A percentile compares a stretch with the other conserved stretches of the same genome.
Conservation (phyloP, 192 early-diverging fungal genomes). For the Mortierella hygrophila region DNA sequence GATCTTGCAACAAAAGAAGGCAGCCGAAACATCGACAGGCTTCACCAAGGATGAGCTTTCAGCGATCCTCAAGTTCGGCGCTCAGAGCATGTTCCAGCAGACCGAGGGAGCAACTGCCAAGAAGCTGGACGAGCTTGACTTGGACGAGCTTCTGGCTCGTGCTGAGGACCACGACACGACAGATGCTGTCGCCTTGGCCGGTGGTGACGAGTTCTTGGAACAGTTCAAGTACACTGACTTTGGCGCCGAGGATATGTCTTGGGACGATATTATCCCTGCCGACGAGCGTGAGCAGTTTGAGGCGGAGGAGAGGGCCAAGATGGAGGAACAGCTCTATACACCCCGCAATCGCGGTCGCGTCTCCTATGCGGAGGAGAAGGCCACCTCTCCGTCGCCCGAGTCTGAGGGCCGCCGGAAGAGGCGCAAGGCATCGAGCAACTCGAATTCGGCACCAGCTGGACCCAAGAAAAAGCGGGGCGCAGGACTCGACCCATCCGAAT, state of each 20-base stretch:
- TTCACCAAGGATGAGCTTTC: constrained; percentile 92
- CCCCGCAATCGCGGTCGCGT: constrained; percentile 68
- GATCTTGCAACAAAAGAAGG: constrained; percentile 67
- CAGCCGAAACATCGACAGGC: constrained; percentile 59
- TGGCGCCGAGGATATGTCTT: constrained; percentile 78
- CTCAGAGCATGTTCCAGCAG: constrained; percentile 95
- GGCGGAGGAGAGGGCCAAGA: constrained; percentile 76
- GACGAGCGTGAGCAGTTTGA: constrained; percentile 78
- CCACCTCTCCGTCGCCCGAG: constrained; percentile 39
- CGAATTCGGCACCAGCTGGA: constrained; percentile 7
- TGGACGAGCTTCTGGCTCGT: constrained; percentile 96
- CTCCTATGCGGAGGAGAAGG: constrained; percentile 74
- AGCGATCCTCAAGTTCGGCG: constrained; percentile 98
- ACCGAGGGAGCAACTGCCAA: constrained; percentile 71
- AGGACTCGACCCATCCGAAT: constrained; percentile 49
- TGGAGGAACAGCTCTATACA: constrained; percentile 68
- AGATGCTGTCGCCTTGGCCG: constrained; percentile 70
- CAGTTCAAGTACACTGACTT: constrained; percentile 96
- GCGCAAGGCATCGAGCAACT: constrained; percentile 32
- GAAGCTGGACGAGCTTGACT: constrained; percentile 92
- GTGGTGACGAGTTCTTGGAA: constrained; percentile 93
- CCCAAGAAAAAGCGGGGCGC: constrained; percentile 53
- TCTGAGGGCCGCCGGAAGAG: constrained; percentile 48
- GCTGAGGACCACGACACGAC: constrained; percentile 92
- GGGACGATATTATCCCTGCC: constrained; percentile 98